phyloP scores from a whole-genome alignment of 805 yeast species.

The Candida palmyrensis region DNA sequence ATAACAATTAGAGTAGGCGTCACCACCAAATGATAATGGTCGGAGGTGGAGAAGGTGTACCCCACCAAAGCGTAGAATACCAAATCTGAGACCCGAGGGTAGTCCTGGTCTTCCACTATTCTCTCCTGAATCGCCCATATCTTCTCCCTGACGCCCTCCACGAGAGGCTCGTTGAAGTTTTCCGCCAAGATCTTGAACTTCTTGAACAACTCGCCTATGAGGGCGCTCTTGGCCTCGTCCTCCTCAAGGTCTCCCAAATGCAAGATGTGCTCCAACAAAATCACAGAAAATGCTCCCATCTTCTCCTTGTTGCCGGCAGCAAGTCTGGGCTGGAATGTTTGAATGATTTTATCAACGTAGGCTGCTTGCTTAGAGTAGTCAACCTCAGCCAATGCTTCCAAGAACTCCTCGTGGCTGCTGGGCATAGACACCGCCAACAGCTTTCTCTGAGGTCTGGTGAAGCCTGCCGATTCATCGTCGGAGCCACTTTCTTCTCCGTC shows the following conservation, averaged over 20 bases:
- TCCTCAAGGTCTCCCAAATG: constrained; percentile 37
- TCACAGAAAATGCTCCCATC: constrained; percentile 56
- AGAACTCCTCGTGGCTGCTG: constrained; percentile 22
- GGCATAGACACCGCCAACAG: constrained; percentile 23
- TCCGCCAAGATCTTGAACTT: constrained; percentile 57
- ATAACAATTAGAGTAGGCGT: constrained; percentile 77
- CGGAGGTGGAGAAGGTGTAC: constrained; percentile 84
- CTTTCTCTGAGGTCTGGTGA: constrained; percentile 8
- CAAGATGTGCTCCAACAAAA: constrained; percentile 59
- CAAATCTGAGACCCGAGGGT: constrained; percentile 42
- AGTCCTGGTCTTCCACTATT: constrained; percentile 22
- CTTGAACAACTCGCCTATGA: constrained; percentile 37
- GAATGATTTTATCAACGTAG: constrained; percentile 51
- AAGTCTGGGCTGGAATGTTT: constrained; percentile 65
- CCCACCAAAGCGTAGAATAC: constrained; percentile 71
- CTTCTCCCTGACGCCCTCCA: constrained; percentile 55
- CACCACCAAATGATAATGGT: constrained; percentile 86
- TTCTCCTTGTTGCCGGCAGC: constrained; percentile 79
- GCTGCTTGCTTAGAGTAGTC: constrained; percentile 37
- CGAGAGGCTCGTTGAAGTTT: constrained; percentile 58
- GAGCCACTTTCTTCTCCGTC: constrained; percentile 8
- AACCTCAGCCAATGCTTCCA: constrained; percentile 36
- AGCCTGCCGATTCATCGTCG: constrained; percentile 9
- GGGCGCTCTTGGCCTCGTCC: constrained; percentile 11
- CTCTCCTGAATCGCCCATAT: constrained; percentile 52